phyloP scores from a whole-genome alignment of 2,329 filamentous ascomycete genomes.

The Phialophora macrospora region DNA sequence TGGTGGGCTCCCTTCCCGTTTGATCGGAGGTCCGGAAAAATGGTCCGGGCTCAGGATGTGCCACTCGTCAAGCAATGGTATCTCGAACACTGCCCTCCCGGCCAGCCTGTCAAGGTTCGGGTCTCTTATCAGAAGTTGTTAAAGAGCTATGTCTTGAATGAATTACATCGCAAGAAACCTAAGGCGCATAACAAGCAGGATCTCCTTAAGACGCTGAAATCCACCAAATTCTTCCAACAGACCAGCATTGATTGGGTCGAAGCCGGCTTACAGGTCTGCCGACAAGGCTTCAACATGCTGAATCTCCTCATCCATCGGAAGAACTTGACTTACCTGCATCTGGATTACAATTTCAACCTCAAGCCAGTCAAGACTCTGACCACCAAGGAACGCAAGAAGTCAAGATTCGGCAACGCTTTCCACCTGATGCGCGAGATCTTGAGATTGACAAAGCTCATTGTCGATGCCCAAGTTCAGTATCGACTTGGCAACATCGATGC shows the following conservation, averaged over 20 bases:
- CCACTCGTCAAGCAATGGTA: slow-evolving; percentile 98
- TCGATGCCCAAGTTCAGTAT: slow-evolving; percentile 98
- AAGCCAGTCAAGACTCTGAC: slow-evolving; percentile 99
- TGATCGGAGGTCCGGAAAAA: slow-evolving; percentile 87
- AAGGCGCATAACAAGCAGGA: slow-evolving; percentile 97
- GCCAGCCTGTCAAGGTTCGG: slow-evolving; percentile 92
- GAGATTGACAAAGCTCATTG: slow-evolving; percentile 93
- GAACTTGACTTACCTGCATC: slow-evolving; percentile 95
- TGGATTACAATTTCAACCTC: slow-evolving; percentile 99
- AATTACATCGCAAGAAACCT: slow-evolving; percentile 92
- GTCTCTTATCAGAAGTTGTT: slow-evolving; percentile 98
- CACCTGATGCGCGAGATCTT: slow-evolving; percentile 98
- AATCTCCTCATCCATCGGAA: slow-evolving; percentile 97
- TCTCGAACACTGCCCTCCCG: slow-evolving; percentile 87
- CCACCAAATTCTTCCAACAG: slow-evolving; percentile 99
- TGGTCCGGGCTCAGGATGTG: slow-evolving; percentile 97
- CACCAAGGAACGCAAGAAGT: slow-evolving; percentile 99
- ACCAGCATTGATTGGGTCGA: slow-evolving; percentile 99
- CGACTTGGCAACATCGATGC: slow-evolving; percentile 97
- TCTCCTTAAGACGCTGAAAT: slow-evolving; percentile 83
- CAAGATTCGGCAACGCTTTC: slow-evolving; percentile 97
- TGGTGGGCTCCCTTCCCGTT: slow-evolving; percentile 99
- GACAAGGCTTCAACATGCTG: slow-evolving; percentile 99
- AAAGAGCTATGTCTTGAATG: slow-evolving; percentile 94
- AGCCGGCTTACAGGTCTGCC: slow-evolving; percentile 95